Evolutionary conservation across 2,329 filamentous ascomycete genomes (phyloP), one percentile per base, ranked within the genome.

Genomic region (Aspergillus sp.): DNA sequence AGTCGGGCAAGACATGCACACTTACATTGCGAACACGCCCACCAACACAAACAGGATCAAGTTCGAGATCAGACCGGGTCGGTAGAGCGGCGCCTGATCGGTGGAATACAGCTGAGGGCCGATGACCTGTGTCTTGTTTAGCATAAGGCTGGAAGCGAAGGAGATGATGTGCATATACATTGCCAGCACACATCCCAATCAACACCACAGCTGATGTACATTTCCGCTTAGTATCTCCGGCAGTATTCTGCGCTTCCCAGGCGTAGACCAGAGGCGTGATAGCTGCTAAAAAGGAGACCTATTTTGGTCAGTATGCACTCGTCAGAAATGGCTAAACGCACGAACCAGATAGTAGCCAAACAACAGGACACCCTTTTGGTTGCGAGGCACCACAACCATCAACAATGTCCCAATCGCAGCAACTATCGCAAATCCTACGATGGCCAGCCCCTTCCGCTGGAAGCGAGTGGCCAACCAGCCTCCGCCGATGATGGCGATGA

Each of bases 271-370:
- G 53, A 0, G 69, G 69, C 0, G 69, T 72, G 26, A 72, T 67
- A 6, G 64, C 65, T 2, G 68, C 66, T n/a, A 71, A 48, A 17
- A 60, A 68, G 1, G 64, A 68, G 2, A 63, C 60, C 61, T 65
- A 10, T 2, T 19, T 50, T 9, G 47, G 36, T 16, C 4, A 26
- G 7, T 19, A 2, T 7, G 0, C 4, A 1, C 4, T 6, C 1
- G 2, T 19, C 16, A 1, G 7, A 2, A 30, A 10, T 30, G 14
- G n/a, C n/a, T 5, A 4, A n/a, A 13, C 11, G 1, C 11, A 14
- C 54, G 22, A 50, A 79, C 77, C 13, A 81, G 63, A 54, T 81
- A 81, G 55, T 80, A 81, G 0, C 78, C 77, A 44, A 81, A 74
- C 10, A 81, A 65, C 30, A 81, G 61, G 6, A 76, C 76, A 0